Percentiles rank a stretch among this genome's conserved stretches.
These are phyloP conservation scores for Porphyridium purpureum DNA, from an alignment of 23 red algal genomes.

Conservation along the genomic window DNA sequence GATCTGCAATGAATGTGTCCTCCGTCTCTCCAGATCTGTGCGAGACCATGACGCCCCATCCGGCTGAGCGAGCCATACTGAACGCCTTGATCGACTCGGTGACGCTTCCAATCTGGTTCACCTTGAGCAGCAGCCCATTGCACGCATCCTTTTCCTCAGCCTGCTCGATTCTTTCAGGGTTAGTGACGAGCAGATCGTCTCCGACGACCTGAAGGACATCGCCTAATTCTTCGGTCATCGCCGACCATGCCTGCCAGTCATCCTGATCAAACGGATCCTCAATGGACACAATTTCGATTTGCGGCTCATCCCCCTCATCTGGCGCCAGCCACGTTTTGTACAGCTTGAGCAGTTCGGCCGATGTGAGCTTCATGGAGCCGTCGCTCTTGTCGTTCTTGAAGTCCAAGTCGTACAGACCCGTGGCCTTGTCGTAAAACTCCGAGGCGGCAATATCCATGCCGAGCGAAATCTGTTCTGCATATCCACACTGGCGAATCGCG, in stretches of 20 bases:
- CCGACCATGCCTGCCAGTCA: slow-evolving; percentile 67
- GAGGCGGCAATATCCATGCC: slow-evolving; percentile 79
- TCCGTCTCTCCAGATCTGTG: slow-evolving; percentile 92
- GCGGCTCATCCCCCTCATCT: no score
- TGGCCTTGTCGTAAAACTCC: slow-evolving; percentile 54
- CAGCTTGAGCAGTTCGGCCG: slow-evolving; percentile 45
- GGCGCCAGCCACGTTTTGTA: slow-evolving; percentile 46
- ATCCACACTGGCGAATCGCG: slow-evolving; percentile 69
- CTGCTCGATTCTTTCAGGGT: slow-evolving; percentile 60
- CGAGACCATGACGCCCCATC: slow-evolving; percentile 91
- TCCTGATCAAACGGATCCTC: slow-evolving; percentile 95
- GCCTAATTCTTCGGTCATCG: slow-evolving; percentile 50
- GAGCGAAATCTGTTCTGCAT: slow-evolving; percentile 63
- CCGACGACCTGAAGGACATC: slow-evolving; percentile 76
- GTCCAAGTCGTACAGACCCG: slow-evolving; percentile 79
- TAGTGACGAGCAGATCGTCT: slow-evolving; percentile 91
- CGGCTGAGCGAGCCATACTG: slow-evolving; percentile 39
- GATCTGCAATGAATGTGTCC: slow-evolving; percentile 89
- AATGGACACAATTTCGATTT: slow-evolving; percentile 76
- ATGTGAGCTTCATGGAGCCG: slow-evolving; percentile 24
- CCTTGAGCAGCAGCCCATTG: slow-evolving; percentile 79
- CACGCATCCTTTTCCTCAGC: slow-evolving; percentile 70
- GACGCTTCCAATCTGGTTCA: slow-evolving; percentile 76
- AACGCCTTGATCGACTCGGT: slow-evolving; percentile 71
- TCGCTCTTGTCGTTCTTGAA: slow-evolving; percentile 66